These are phyloP conservation scores for Hypoxylon crocopeplum DNA, from an alignment of 495 filamentous ascomycete genomes.

Conservation along the genomic window DNA sequence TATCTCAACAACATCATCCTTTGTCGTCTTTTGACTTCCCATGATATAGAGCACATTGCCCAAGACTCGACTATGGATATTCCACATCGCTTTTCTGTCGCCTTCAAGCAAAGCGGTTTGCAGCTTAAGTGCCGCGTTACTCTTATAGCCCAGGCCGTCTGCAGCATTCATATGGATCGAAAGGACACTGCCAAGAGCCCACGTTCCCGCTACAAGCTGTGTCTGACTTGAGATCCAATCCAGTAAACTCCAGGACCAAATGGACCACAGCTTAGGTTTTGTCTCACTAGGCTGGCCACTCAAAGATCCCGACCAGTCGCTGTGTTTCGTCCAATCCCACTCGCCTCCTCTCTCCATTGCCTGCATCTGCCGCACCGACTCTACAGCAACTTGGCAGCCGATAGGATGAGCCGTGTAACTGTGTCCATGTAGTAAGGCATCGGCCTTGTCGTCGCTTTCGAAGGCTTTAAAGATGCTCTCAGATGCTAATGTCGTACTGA, in stretches of 20 bases:
- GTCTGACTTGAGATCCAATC: constrained; percentile 57
- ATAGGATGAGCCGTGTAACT: constrained; percentile 82
- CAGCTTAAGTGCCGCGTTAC: constrained; percentile 66
- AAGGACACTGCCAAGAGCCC: constrained; percentile 74
- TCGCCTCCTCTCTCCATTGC: constrained; percentile 58
- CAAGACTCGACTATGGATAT: constrained; percentile 74
- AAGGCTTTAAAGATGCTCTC: constrained; percentile 76
- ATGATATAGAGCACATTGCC: constrained; percentile 82
- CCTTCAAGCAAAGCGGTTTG: constrained; percentile 58
- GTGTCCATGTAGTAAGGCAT: constrained; percentile 79
- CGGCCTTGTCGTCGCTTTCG: constrained; percentile 67
- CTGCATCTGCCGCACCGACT: constrained; percentile 62
- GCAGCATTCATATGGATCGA: constrained; percentile 64
- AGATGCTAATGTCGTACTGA: constrained; percentile 73
- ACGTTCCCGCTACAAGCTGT: constrained; percentile 63
- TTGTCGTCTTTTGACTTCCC: constrained; percentile 67
- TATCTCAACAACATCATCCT: constrained; percentile 56
- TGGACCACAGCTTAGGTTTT: constrained; percentile 63
- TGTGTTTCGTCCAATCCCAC: constrained; percentile 59
- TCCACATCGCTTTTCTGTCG: constrained; percentile 45
- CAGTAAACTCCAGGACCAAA: constrained; percentile 67
- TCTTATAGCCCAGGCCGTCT: constrained; percentile 65
- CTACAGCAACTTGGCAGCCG: constrained; percentile 73
- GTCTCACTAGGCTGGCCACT: neutral
- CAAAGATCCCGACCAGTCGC: constrained; percentile 32